phyloP scores from a whole-genome alignment of 208 protist species.

The Novymonas esmeraldas region DNA sequence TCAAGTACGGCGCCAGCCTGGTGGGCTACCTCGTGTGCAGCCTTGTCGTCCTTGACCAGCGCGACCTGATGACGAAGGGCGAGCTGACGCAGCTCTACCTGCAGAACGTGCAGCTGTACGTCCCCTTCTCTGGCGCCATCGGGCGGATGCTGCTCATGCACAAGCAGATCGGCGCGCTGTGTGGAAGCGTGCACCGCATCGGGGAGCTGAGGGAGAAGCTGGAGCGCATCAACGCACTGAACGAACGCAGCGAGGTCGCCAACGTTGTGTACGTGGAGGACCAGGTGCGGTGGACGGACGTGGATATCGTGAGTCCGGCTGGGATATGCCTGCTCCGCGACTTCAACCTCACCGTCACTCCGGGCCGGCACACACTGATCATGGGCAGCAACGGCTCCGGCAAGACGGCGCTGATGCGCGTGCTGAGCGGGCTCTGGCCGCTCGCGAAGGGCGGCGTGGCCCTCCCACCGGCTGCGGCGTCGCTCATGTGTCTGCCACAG shows the following conservation, averaged over 20 bases:
- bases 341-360: slow-evolving; percentile 61
- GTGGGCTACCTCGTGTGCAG: slow-evolving; percentile 80
- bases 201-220: slow-evolving; percentile 82
- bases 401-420: slow-evolving; percentile 84
- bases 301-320: slow-evolving; percentile 60
- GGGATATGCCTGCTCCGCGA: slow-evolving; percentile 50
- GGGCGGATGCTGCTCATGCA: slow-evolving; percentile 79
- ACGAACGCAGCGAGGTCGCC: slow-evolving; percentile 14
- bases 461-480: slow-evolving; percentile 27
- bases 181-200: slow-evolving; percentile 77
- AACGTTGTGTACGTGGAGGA: slow-evolving; percentile 29
- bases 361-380: slow-evolving; percentile 70
- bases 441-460: slow-evolving; percentile 52
- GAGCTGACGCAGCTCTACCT: slow-evolving; percentile 74
- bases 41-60: slow-evolving; percentile 47
- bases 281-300: slow-evolving; percentile 56
- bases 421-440: slow-evolving; percentile 79
- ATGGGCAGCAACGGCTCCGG: slow-evolving; percentile 91
- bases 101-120: slow-evolving; percentile 73
- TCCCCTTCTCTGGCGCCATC: slow-evolving; percentile 70
- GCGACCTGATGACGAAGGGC: slow-evolving; percentile 34
- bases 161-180: slow-evolving; percentile 76
- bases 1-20: slow-evolving; percentile 80
- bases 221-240: slow-evolving; percentile 29
- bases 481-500: slow-evolving; percentile 76